Percentiles rank a stretch among this genome's conserved stretches.
These are phyloP conservation scores for Neurospora hispaniola DNA, from an alignment of 495 filamentous ascomycete genomes.

Conservation along the genomic window DNA sequence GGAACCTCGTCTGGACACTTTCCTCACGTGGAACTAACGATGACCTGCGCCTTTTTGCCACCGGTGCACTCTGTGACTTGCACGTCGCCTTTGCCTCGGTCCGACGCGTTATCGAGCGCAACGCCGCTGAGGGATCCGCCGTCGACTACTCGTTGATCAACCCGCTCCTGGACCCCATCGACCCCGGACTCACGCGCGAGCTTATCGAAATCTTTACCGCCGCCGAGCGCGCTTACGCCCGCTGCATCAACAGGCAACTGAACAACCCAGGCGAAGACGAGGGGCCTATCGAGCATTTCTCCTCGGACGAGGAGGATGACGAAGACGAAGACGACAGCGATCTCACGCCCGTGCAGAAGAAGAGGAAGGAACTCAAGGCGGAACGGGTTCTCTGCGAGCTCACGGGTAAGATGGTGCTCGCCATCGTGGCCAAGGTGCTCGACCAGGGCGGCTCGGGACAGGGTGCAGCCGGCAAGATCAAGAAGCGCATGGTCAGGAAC, in stretches of 20 bases:
- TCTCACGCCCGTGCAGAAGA: conserved; percentile 40
- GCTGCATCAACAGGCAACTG: conserved; percentile 52
- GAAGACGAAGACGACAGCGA: conserved; percentile 53
- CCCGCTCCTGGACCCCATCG: conserved; percentile 54
- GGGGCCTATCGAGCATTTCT: conserved; percentile 45
- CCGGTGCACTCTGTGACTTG: conserved; percentile 66
- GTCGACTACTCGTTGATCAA: conserved; percentile 41
- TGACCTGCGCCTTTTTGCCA: conserved; percentile 63
- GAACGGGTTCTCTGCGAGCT: conserved; percentile 80
- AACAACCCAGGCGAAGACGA: conserved; percentile 60
- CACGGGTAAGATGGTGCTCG: conserved; percentile 70
- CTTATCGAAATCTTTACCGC: conserved; percentile 63
- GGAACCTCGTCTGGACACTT: conserved; percentile 55
- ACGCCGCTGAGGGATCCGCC: conserved; percentile 9
- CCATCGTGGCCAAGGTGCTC: conserved; percentile 60
- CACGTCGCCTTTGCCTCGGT: conserved; percentile 70
- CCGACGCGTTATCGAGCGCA: conserved; percentile 30
- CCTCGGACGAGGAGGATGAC: conserved; percentile 34
- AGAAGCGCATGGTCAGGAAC: conserved; percentile 56
- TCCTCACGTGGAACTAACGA: conserved; percentile 54
- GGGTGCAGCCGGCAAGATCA: conserved; percentile 45
- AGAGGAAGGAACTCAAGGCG: conserved; percentile 52
- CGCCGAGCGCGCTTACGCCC: conserved; percentile 66
- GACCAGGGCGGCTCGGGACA: conserved; percentile 43
- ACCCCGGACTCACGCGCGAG: conserved; percentile 42